phyloP scores from a whole-genome alignment of 805 yeast genomes.

The Schwanniomyces vanrijiae region DNA sequence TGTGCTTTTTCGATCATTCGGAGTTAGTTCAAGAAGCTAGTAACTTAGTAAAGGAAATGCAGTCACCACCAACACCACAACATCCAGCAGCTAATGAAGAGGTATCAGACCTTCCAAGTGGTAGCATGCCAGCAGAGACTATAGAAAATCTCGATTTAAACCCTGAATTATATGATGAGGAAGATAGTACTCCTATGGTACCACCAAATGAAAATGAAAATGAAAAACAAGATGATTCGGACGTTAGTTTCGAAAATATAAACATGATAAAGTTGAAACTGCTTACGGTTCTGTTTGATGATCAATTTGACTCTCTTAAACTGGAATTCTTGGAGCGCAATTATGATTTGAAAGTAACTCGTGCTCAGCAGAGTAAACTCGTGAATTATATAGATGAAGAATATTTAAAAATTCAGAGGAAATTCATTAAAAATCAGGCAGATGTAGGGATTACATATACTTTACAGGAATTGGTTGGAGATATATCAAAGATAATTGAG shows the following conservation, averaged over 20 bases:
- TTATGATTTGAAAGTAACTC: constrained; percentile 6
- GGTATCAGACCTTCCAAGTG: constrained; percentile 25
- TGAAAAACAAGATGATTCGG: not conserved
- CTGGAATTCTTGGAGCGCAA: constrained; percentile 9
- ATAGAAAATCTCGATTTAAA: constrained; percentile 36
- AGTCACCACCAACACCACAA: constrained; percentile 32
- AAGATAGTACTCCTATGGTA: constrained; percentile 8
- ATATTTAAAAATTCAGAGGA: constrained; percentile 32
- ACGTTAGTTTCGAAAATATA: constrained; percentile 7
- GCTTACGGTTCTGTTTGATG: constrained; percentile 31
- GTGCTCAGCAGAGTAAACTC: constrained; percentile 35
- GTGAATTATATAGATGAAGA: constrained; percentile 36
- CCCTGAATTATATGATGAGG: constrained; percentile 36
- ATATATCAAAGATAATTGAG: constrained; percentile 24
- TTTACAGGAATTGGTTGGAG: constrained; percentile 23
- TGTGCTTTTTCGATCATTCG: constrained; percentile 5
- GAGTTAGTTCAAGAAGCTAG: not conserved
- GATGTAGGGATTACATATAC: constrained; percentile 22
- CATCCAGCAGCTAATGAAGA: constrained; percentile 38
- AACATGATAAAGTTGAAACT: constrained; percentile 7
- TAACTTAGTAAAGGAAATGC: constrained; percentile 5
- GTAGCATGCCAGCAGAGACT: constrained; percentile 15
- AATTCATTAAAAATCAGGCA: constrained; percentile 37
- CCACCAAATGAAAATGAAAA: not conserved
- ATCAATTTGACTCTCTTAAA: constrained; percentile 17